Base-by-base conservation (phyloP, 306 rosid species). In the Elaeagnus macrophylla region DNA sequence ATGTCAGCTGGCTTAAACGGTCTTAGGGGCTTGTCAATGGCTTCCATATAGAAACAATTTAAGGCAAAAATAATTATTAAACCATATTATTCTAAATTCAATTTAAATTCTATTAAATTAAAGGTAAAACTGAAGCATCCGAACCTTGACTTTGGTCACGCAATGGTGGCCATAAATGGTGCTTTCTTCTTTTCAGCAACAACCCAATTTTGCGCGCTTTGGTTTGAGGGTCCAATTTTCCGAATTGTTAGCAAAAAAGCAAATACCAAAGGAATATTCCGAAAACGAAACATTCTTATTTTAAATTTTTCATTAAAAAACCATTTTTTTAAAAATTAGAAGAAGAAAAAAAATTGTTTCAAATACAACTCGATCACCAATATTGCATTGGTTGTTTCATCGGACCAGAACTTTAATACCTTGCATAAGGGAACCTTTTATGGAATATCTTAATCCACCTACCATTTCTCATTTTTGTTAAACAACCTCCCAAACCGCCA, bases 381-480 rank as follows among this genome's bases (percentile, higher is more conserved):
- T 86, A 72, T 83, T 74, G 76, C 95, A 86, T 5, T 10, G 70
- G 66, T 83, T 61, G 37, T 64, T 46, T 89, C 95, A 38, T 89
- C 95, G 5, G 95, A 95, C 95, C 85, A 85, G 66, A 89, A 89
- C 75, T 86, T 85, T 14, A 94, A 17, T 86, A 85, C 72, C 86
- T 89, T 59, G 86, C 59, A 12, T 81, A 83, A 39, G 90, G 94
- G 49, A 83, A 7, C 38, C 80, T 83, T 77, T 83, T 66, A 61
- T 71, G 65, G 75, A 83, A 85, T 7, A 89, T 66, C 61, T 94
- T 79, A 25, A n/a, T n/a, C 86, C 90, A 55, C 85, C 97, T 7
- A 88, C 95, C 37, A 85, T 39, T 89, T 86, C 82, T 89, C 94
- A 95, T 85, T 89, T 75, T 89, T 89, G 79, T 89, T 89, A 89